These are phyloP conservation scores for Picochlorum sp. DNA, from an alignment of 139 green algal species.

Conservation along the genomic window DNA sequence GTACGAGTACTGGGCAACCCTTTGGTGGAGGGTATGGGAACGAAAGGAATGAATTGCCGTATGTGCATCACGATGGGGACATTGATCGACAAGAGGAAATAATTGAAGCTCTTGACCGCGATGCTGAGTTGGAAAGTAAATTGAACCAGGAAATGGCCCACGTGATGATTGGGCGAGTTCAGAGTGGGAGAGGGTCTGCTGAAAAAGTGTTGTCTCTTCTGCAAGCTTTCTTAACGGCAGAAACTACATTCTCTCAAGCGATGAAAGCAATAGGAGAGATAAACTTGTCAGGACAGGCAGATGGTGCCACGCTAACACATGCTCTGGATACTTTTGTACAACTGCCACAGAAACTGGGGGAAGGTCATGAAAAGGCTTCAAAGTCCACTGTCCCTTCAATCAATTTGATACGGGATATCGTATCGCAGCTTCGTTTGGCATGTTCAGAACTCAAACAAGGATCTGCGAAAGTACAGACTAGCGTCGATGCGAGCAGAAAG, in stretches of 20 bases:
- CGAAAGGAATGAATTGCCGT: neutral
- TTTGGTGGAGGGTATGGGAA: neutral
- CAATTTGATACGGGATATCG: neutral
- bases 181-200: slow-evolving; percentile 8
- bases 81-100: slow-evolving; percentile 25
- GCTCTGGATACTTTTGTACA: slow-evolving; percentile 21
- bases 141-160: slow-evolving; percentile 31
- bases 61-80: slow-evolving; percentile 15
- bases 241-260: slow-evolving; percentile 20
- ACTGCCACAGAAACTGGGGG: slow-evolving; percentile 20
- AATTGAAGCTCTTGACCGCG: slow-evolving; percentile 19
- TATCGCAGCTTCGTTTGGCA: neutral
- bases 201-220: slow-evolving; percentile 35
- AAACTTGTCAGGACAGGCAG: slow-evolving; percentile 18
- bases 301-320: slow-evolving; percentile 23
- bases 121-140: slow-evolving; percentile 28
- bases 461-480: slow-evolving; percentile 4
- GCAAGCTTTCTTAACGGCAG: slow-evolving; percentile 28
- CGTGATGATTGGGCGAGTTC: slow-evolving; percentile 23
- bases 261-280: slow-evolving; percentile 15
- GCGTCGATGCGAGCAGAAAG: slow-evolving; percentile 19
- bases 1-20: neutral
- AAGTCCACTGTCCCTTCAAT: neutral
- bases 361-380: slow-evolving; percentile 3
- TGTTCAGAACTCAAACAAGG: slow-evolving; percentile 5